Evolutionary conservation across 2,329 filamentous ascomycete species (phyloP).

Genomic region (Claviceps sorghi): DNA sequence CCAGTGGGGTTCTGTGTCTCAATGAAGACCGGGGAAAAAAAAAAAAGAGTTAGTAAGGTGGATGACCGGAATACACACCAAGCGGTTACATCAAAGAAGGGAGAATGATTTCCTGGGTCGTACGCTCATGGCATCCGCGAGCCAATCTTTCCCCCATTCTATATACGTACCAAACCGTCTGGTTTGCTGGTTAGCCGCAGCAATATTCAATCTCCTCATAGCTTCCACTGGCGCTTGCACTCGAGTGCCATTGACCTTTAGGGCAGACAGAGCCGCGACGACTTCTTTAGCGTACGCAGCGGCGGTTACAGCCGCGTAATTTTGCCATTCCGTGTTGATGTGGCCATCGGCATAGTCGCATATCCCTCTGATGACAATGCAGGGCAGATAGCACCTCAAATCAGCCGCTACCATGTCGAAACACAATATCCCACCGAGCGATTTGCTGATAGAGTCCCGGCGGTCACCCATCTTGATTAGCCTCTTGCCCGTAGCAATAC

Average conservation of each 20-base stretch:
- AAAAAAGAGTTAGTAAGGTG: neutral
- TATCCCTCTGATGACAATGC: slow-evolving; percentile 20
- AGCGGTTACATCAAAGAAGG: too few relatives aligned
- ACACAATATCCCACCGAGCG: neutral
- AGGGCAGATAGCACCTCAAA: slow-evolving; percentile 16
- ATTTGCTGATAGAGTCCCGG: neutral
- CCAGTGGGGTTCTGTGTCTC: neutral
- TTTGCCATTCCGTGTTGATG: slow-evolving; percentile 18
- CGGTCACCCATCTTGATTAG: neutral
- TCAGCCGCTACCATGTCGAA: slow-evolving; percentile 19
- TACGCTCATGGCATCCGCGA: too few relatives aligned
- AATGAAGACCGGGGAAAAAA: neutral
- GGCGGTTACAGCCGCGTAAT: slow-evolving; percentile 16
- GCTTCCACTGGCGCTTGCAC: too few relatives aligned
- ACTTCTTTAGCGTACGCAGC: slow-evolving; percentile 17
- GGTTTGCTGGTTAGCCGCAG: too few relatives aligned
- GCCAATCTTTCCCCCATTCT: too few relatives aligned
- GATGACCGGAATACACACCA: too few relatives aligned
- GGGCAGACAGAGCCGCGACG: too few relatives aligned
- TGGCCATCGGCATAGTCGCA: slow-evolving; percentile 22
- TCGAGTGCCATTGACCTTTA: too few relatives aligned
- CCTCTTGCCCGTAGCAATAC: neutral
- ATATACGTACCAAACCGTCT: too few relatives aligned
- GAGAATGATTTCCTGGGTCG: too few relatives aligned
- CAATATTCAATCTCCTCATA: too few relatives aligned